These are phyloP conservation scores for Avicennia marina DNA, from an alignment of 257 asterid species.

Conservation along the genomic window DNA sequence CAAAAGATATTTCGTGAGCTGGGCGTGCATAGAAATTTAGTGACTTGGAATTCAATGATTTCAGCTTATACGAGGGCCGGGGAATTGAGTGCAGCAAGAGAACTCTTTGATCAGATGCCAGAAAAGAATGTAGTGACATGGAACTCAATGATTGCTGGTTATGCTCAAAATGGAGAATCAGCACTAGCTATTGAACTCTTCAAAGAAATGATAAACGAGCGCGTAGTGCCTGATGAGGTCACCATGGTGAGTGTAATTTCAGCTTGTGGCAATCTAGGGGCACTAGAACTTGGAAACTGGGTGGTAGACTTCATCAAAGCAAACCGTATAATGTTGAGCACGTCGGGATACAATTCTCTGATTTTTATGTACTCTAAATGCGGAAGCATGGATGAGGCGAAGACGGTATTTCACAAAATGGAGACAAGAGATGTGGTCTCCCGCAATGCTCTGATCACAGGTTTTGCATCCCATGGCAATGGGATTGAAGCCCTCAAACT, in stretches of 20 bases:
- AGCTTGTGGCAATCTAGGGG: constrained; percentile 84
- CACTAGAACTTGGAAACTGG: constrained; percentile 53
- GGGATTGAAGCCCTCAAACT: constrained; percentile 48
- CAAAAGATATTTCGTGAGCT: constrained; percentile 50
- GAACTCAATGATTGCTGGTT: constrained; percentile 77
- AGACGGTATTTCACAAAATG: constrained; percentile 41
- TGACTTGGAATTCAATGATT: constrained; percentile 73
- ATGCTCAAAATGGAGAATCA: constrained; percentile 75
- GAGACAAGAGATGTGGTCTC: constrained; percentile 41
- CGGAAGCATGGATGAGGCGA: constrained; percentile 56
- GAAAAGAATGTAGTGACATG: constrained; percentile 56
- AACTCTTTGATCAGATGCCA: constrained; percentile 55
- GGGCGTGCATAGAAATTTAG: constrained; percentile 33
- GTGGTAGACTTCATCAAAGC: constrained; percentile 33
- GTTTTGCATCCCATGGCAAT: constrained; percentile 66
- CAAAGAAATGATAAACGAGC: constrained; percentile 43
- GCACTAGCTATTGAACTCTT: constrained; percentile 53
- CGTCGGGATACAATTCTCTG: constrained; percentile 47
- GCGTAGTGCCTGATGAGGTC: constrained; percentile 54
- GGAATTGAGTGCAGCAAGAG: constrained; percentile 46
- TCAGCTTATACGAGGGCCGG: constrained; percentile 58
- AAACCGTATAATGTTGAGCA: constrained; percentile 34
- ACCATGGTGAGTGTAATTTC: constrained; percentile 61
- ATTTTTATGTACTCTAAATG: constrained; percentile 81
- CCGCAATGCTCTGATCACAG: constrained; percentile 54